These are phyloP conservation scores for Ophiocordyceps sinensis DNA, from an alignment of 2,329 filamentous ascomycete genomes.

Conservation along the genomic window DNA sequence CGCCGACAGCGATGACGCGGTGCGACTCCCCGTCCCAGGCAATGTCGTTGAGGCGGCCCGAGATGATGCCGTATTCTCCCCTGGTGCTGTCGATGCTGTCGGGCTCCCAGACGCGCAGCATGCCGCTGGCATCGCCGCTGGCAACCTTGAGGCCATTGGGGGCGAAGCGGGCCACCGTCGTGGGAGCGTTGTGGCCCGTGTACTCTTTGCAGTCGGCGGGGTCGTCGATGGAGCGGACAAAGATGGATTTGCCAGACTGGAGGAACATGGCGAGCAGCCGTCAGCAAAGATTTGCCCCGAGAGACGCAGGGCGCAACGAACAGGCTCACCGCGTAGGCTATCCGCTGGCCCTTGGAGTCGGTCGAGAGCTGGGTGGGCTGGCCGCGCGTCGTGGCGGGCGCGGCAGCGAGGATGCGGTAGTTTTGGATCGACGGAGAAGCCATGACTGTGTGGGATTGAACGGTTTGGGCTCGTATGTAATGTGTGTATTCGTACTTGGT, in stretches of 20 bases:
- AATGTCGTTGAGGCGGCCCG: slow-evolving; percentile 87
- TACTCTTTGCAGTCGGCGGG: slow-evolving; percentile 79
- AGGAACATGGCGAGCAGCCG: neutral
- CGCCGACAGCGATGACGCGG: slow-evolving; percentile 88
- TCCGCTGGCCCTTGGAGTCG: slow-evolving; percentile 77
- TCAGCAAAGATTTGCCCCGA: neutral
- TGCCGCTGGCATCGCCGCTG: slow-evolving; percentile 73
- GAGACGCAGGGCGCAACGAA: neutral
- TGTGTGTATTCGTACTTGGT: no score
- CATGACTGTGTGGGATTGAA: slow-evolving; percentile 13
- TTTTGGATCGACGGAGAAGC: slow-evolving; percentile 35
- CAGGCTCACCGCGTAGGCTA: slow-evolving; percentile 71
- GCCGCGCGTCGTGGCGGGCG: slow-evolving; percentile 70
- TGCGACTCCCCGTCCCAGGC: slow-evolving; percentile 97
- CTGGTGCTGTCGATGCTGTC: slow-evolving; percentile 75
- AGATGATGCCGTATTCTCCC: slow-evolving; percentile 89
- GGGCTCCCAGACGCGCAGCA: slow-evolving; percentile 85
- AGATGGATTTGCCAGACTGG: slow-evolving; percentile 91
- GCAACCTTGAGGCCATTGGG: slow-evolving; percentile 92
- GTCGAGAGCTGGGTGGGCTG: slow-evolving; percentile 79
- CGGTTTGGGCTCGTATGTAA: no score
- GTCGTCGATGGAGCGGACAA: slow-evolving; percentile 86
- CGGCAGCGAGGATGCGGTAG: slow-evolving; percentile 66
- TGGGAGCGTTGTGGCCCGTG: slow-evolving; percentile 74
- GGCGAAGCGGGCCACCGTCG: slow-evolving; percentile 85